Evolutionary conservation across 148 eudicot genomes (phyloP), one percentile per base, ranked within the genome.

Genomic region (Tetragonia tetragonoides): DNA sequence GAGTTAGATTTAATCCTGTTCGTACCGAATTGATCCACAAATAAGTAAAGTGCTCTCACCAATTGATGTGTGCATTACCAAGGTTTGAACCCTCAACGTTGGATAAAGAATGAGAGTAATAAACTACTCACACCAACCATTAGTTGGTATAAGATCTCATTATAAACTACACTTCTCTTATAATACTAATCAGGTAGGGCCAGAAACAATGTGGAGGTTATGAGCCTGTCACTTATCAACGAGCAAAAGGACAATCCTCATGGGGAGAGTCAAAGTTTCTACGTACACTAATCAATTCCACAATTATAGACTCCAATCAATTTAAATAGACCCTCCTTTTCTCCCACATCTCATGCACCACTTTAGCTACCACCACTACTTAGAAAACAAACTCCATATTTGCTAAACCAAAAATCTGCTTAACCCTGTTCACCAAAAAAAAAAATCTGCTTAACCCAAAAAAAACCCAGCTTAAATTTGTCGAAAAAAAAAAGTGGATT

Each of bases 201-300:
- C 84, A 66, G 15, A 34, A 73, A 74, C 75, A 78, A 80, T 77
- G 84, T 81, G 81, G 84, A 28, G 74, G 81, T 78, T 78, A 67
- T 34, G 65, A 73, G 57, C 49, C 49, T 61, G 75, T 73, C 81
- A 68, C 78, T 82, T 64, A 69, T 49, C 66, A 78, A 74, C 24
- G 49, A 34, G 66, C 81, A 73, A 68, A 81, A 51, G 41, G 78
- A 74, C 81, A 78, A 82, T 24, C 75, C 42, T 10, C 23, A 6
- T 47, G 11, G 34, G 68, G 68, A 4, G 8, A 12, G 49, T 46
- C 46, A 78, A 62, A 62, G 18, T 66, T 57, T 77, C 74, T 70
- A 81, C 83, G 79, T 76, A 75, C 54, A 46, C 53, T 51, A 61
- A 38, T 41, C 16, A 14, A 65, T 34, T 49, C 79, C 66, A 24